Conservation (phyloP, 139 green algal genomes). For the Closterium sp. region DNA sequence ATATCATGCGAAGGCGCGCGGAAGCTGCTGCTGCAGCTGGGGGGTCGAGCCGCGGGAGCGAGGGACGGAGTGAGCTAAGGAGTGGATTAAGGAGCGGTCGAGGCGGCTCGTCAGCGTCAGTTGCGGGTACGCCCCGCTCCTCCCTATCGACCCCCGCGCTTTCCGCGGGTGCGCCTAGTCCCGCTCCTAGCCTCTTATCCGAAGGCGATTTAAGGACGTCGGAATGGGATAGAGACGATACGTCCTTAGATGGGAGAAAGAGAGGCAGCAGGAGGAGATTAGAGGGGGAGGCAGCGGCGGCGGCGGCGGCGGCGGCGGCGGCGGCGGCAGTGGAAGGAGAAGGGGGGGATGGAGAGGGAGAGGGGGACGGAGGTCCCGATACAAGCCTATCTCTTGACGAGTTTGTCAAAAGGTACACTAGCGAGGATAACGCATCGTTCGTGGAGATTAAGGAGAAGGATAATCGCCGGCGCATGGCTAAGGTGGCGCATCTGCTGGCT, state of each 20-base stretch:
- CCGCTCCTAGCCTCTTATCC: constrained; percentile 19
- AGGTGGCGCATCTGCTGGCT: constrained; percentile 22
- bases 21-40: constrained; percentile 34
- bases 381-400: constrained; percentile 43
- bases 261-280: neutral
- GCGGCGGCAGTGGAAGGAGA: neutral
- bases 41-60: constrained; percentile 22
- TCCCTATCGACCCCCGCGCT: neutral
- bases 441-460: constrained; percentile 34
- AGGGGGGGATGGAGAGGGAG: neutral
- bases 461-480: constrained; percentile 12
- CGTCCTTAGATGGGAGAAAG: neutral
- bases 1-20: constrained; percentile 64
- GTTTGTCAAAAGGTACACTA: constrained; percentile 48
- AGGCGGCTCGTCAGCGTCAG: neutral
- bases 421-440: constrained; percentile 54
- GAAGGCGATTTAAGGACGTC: constrained; percentile 7
- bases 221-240: neutral
- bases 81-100: neutral
- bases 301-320: neutral
- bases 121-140: constrained; percentile 8
- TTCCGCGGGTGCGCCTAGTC: constrained; percentile 36
- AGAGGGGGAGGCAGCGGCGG: neutral
- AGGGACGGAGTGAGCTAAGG: constrained; percentile 14
- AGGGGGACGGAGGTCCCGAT: constrained; percentile 7